Conservation (phyloP, 768 basidiomycete genomes). For the Boletus rubropictus region DNA sequence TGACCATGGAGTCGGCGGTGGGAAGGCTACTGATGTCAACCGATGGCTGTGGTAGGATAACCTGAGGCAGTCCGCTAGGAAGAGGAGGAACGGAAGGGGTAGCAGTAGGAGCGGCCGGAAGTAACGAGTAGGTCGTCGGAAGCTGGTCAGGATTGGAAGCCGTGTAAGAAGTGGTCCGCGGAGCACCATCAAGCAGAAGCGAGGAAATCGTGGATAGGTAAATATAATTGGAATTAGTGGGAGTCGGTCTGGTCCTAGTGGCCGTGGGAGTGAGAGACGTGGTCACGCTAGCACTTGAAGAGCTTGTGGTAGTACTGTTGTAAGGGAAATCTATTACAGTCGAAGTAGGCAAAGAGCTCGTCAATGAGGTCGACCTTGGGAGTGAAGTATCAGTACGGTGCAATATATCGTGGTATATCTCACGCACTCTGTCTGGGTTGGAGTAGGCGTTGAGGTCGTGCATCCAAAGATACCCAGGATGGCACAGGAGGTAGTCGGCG, state of each 20-base stretch:
- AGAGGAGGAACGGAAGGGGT: slow-evolving; percentile 34
- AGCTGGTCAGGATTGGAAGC: slow-evolving; percentile 37
- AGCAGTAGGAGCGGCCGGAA: slow-evolving; percentile 19
- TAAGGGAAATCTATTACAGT: slow-evolving; percentile 31
- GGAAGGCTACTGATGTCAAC: slow-evolving; percentile 29
- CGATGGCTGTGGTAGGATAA: slow-evolving; percentile 45
- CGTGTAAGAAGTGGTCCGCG: slow-evolving; percentile 21
- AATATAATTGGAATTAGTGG: slow-evolving; percentile 26
- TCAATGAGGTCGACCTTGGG: not conserved
- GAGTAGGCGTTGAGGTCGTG: slow-evolving; percentile 9
- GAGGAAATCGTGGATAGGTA: slow-evolving; percentile 32
- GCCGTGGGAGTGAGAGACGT: slow-evolving; percentile 6
- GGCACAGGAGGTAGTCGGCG: slow-evolving; percentile 14
- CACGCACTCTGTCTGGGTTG: slow-evolving; percentile 12
- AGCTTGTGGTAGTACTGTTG: slow-evolving; percentile 6
- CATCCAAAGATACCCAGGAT: slow-evolving; percentile 16
- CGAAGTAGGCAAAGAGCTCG: slow-evolving; percentile 10
- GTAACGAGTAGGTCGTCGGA: slow-evolving; percentile 25
- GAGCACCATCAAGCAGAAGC: slow-evolving; percentile 27
- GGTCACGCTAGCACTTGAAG: slow-evolving; percentile 4
- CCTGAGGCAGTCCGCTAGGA: slow-evolving; percentile 54
- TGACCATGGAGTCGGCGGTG: slow-evolving; percentile 46
- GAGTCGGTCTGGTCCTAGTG: slow-evolving; percentile 11
- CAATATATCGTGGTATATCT: not conserved
- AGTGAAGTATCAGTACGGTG: not conserved